These are phyloP conservation scores for Aspergillus nidulans DNA, from an alignment of 495 filamentous ascomycete species.

Conservation along the genomic window DNA sequence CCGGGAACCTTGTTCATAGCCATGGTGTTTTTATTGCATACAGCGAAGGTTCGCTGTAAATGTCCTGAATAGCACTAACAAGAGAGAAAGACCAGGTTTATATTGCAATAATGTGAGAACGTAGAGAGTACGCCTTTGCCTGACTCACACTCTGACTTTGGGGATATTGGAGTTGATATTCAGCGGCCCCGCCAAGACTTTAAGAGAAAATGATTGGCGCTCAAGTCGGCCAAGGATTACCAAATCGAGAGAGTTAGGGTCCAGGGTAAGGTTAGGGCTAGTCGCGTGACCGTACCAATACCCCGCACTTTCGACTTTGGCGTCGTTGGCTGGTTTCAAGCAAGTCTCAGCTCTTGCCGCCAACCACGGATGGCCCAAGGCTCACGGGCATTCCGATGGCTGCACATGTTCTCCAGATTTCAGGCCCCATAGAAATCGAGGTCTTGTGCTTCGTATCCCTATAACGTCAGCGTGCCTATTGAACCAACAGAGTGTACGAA, in stretches of 20 bases:
- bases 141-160: not conserved
- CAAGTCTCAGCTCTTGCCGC: too few relatives aligned
- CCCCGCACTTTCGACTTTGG: not conserved
- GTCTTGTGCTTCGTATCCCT: not conserved
- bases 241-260: slow-evolving; percentile 15
- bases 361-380: too few relatives aligned
- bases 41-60: not conserved
- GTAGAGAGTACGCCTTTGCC: not conserved
- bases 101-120: not conserved
- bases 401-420: not conserved
- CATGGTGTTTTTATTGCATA: slow-evolving; percentile 22
- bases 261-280: slow-evolving; percentile 24
- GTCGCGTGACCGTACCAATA: slow-evolving; percentile 2
- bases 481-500: not conserved
- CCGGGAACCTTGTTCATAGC: slow-evolving; percentile 57
- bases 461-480: not conserved
- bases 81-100: too few relatives aligned
- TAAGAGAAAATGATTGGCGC: not conserved
- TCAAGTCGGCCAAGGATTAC: not conserved
- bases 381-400: not conserved
- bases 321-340: too few relatives aligned
- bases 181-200: not conserved
- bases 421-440: not conserved
- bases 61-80: not conserved
- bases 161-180: not conserved